A percentile compares a stretch with the other conserved stretches of the same genome.
Conservation (phyloP, 768 basidiomycete genomes). For the Leucogyrophana mollusca region DNA sequence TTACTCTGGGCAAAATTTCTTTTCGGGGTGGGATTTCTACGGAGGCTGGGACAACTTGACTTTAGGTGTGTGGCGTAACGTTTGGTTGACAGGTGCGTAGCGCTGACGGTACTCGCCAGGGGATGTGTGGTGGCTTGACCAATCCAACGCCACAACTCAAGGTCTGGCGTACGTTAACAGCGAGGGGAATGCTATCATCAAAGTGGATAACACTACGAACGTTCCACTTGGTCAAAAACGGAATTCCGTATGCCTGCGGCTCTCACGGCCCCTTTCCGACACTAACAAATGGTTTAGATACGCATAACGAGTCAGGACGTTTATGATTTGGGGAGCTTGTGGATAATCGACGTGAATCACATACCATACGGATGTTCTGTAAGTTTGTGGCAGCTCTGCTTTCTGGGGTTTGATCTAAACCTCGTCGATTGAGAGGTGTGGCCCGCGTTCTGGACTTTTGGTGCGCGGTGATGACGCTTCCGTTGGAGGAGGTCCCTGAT, state of each 20-base stretch:
- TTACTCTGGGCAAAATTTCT: conserved; percentile 51
- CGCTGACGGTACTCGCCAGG: conserved; percentile 35
- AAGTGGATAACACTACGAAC: conserved; percentile 68
- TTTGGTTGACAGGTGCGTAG: background rate
- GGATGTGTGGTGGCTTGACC: conserved; percentile 59
- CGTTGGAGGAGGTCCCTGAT: background rate
- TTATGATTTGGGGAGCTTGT: conserved; percentile 44
- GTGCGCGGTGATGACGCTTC: conserved; percentile 9
- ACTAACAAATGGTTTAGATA: conserved; percentile 28
- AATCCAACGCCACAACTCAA: conserved; percentile 43
- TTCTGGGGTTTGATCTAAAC: conserved; percentile 2
- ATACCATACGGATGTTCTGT: conserved; percentile 61
- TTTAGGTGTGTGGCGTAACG: conserved; percentile 33
- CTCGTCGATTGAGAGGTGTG: conserved; percentile 17
- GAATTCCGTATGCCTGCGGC: conserved; percentile 51
- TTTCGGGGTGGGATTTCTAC: conserved; percentile 56
- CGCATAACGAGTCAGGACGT: conserved; percentile 43
- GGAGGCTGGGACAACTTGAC: conserved; percentile 48
- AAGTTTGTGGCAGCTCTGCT: too few species aligned
- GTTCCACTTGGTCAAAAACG: conserved; percentile 51
- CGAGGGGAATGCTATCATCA: conserved; percentile 65
- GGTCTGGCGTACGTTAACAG: conserved; percentile 58
- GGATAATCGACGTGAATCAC: conserved; percentile 46
- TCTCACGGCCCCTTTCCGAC: too few species aligned
- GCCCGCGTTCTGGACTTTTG: conserved; percentile 32